Evolutionary conservation across 352 stramenopile genomes (phyloP).

Genomic region (Pythium scleroteichum): DNA sequence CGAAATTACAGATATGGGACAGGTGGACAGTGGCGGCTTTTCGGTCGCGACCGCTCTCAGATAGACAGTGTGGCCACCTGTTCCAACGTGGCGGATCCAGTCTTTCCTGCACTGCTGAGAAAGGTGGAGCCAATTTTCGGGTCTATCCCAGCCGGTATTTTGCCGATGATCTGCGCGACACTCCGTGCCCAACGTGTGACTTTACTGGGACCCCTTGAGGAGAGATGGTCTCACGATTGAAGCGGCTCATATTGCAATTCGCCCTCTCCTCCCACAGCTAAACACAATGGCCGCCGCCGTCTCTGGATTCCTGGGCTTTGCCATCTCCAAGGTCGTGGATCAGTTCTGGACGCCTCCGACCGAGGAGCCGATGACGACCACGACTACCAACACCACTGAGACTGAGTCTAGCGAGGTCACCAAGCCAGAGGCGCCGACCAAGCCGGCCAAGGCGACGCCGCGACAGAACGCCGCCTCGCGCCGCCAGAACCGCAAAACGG

Average conservation of each 20-base stretch:
- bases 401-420: slow-evolving; percentile 5
- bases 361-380: not conserved
- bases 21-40: slow-evolving; percentile 1
- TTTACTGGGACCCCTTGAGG: not conserved
- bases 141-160: not conserved
- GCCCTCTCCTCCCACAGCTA: slow-evolving; percentile 1
- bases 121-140: slow-evolving; percentile 4
- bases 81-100: not conserved
- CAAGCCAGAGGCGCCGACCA: not conserved
- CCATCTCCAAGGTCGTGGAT: slow-evolving; percentile 30
- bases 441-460: slow-evolving; percentile 12
- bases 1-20: slow-evolving; percentile 22
- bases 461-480: slow-evolving; percentile 7
- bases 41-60: slow-evolving; percentile 4
- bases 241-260: slow-evolving; percentile 22
- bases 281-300: slow-evolving; percentile 26
- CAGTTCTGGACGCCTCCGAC: slow-evolving; percentile 26
- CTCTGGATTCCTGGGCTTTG: slow-evolving; percentile 31
- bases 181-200: slow-evolving; percentile 7
- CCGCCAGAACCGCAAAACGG: slow-evolving; percentile 18
- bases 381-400: not conserved
- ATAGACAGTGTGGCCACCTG: slow-evolving; percentile 24
- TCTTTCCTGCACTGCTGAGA: slow-evolving; percentile 5
- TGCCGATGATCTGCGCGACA: slow-evolving; percentile 8
- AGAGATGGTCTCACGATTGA: not conserved